phyloP scores from a whole-genome alignment of 2,329 filamentous ascomycete genomes.

The Penicillium digitatum region DNA sequence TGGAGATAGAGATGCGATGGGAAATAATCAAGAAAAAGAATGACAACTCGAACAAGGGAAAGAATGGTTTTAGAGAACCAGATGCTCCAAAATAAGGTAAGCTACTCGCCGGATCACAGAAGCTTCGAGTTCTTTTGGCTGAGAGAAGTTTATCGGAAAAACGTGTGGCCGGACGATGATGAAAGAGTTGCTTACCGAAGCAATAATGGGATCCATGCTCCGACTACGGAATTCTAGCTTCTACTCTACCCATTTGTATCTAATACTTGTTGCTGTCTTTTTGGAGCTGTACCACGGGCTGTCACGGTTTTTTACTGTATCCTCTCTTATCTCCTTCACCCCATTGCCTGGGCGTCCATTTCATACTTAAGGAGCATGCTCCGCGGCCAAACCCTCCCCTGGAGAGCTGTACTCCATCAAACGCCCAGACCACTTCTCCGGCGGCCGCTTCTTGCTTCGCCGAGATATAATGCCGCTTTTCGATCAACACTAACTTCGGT shows the following conservation, averaged over 20 bases:
- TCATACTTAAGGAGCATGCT: slow-evolving; percentile 51
- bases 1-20: background rate
- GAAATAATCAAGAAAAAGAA: slow-evolving; percentile 6
- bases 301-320: slow-evolving; percentile 7
- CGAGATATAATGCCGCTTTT: slow-evolving; percentile 32
- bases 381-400: slow-evolving; percentile 61
- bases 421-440: slow-evolving; percentile 42
- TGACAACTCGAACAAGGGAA: slow-evolving; percentile 4
- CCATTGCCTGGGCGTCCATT: slow-evolving; percentile 4
- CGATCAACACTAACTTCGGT: slow-evolving; percentile 27
- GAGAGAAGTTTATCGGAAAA: slow-evolving; percentile 37
- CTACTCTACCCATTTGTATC: slow-evolving; percentile 2
- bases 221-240: slow-evolving; percentile 17
- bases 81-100: slow-evolving; percentile 5
- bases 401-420: slow-evolving; percentile 58
- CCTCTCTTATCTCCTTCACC: background rate
- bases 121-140: slow-evolving; percentile 32
- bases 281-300: slow-evolving; percentile 12
- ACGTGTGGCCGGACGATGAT: slow-evolving; percentile 31
- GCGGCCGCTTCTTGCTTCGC: slow-evolving; percentile 30
- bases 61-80: slow-evolving; percentile 9
- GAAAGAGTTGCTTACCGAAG: slow-evolving; percentile 31
- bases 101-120: slow-evolving; percentile 23
- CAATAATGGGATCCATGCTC: slow-evolving; percentile 23
- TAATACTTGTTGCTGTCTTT: slow-evolving; percentile 13